phyloP scores from a whole-genome alignment of 306 rosid species.

The Erythrophleum fordii region DNA sequence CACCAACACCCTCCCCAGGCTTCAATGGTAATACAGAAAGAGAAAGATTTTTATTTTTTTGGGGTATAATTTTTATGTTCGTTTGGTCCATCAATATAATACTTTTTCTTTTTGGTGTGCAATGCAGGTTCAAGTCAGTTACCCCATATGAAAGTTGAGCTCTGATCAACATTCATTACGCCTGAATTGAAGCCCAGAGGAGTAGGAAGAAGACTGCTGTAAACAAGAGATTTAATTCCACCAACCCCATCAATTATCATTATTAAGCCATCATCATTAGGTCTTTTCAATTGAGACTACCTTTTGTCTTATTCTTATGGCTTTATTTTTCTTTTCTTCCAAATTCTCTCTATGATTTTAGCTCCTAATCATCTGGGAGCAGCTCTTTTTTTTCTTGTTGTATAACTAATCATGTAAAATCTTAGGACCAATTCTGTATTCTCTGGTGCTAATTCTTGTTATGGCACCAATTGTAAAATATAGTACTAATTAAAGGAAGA shows the following conservation, averaged over 20 bases:
- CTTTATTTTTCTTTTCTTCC: background rate
- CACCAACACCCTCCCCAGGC: conserved; percentile 54
- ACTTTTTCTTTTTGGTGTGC: background rate
- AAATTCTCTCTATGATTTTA: conserved; percentile 44
- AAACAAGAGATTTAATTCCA: background rate
- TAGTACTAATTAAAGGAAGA: conserved; percentile 62
- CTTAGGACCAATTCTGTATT: conserved; percentile 60
- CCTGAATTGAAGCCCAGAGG: conserved; percentile 20
- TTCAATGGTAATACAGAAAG: conserved; percentile 56
- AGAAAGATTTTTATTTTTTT: background rate
- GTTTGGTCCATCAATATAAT: conserved; percentile 27
- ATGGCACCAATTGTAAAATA: conserved; percentile 73
- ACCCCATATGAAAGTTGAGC: conserved; percentile 59
- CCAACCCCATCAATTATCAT: conserved; percentile 5
- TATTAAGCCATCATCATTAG: conserved; percentile 6
- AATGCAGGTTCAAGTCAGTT: conserved; percentile 71
- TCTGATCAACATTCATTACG: conserved; percentile 11
- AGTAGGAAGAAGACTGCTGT: background rate
- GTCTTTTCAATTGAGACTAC: conserved; percentile 4
- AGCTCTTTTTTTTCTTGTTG: conserved; percentile 34
- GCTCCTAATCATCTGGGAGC: conserved; percentile 47
- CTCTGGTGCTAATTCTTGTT: conserved; percentile 60
- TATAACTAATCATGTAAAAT: conserved; percentile 72
- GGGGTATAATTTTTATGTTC: conserved; percentile 19
- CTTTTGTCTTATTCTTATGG: background rate